Percentiles rank a stretch among this genome's conserved stretches.
phyloP scores from a whole-genome alignment of 352 stramenopile genomes.

The Salisapilia sapeloensis region DNA sequence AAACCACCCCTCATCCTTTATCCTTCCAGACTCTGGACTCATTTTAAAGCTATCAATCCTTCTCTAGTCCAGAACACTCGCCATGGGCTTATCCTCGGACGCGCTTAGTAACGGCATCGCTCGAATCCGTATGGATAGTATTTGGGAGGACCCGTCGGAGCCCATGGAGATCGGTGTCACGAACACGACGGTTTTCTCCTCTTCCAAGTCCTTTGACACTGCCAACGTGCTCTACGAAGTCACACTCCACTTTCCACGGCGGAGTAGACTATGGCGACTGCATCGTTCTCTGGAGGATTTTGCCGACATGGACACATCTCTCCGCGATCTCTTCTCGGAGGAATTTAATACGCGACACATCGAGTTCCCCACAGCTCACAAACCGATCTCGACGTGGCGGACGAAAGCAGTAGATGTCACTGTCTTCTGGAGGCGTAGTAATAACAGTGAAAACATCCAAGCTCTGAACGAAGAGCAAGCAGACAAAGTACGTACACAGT shows the following conservation, averaged over 20 bases:
- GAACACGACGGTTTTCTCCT: slow-evolving; percentile 5
- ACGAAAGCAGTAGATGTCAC: slow-evolving; percentile 16
- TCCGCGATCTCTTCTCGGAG: slow-evolving; percentile 8
- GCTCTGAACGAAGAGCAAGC: slow-evolving; percentile 7
- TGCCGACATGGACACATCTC: slow-evolving; percentile 15
- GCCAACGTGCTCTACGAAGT: slow-evolving; percentile 26
- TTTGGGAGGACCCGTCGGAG: no score
- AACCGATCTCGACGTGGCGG: no score
- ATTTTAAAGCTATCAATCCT: no score
- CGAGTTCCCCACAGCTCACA: no score
- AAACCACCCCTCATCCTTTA: no score
- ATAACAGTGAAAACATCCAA: neutral
- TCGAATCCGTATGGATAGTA: no score
- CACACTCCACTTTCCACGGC: slow-evolving; percentile 27
- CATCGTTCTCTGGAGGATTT: slow-evolving; percentile 34
- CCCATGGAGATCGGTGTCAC: slow-evolving; percentile 37
- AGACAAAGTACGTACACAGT: slow-evolving; percentile 17
- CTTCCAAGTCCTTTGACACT: no score
- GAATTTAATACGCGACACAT: slow-evolving; percentile 19
- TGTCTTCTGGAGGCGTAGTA: slow-evolving; percentile 4
- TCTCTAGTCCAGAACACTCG: no score
- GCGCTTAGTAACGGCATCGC: no score
- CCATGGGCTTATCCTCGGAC: no score
- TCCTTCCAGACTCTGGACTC: no score
- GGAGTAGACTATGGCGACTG: slow-evolving; percentile 21